Percentiles rank a stretch among this genome's conserved stretches.
phyloP scores from a whole-genome alignment of 345 rosid species.

The Lumnitzera littorea region DNA sequence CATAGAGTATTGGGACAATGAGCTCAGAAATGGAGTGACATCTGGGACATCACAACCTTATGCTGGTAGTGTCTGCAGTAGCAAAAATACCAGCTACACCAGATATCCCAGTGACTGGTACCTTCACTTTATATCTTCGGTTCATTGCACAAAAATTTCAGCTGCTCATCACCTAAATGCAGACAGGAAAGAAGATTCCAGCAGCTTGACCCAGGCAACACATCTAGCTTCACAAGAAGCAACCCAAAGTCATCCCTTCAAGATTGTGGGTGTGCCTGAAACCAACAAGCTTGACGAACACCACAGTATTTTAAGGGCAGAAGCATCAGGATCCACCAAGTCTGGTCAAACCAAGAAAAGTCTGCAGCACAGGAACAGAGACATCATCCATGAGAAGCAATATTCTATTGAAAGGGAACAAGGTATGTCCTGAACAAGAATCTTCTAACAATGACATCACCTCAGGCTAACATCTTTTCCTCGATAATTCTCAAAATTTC shows the following conservation, averaged over 20 bases:
- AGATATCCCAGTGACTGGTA: background rate
- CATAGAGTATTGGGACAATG: background rate
- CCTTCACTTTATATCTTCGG: slow-evolving; percentile 7
- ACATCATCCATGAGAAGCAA: slow-evolving; percentile 7
- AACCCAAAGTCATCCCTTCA: no score
- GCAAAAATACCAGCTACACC: background rate
- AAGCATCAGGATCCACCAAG: no score
- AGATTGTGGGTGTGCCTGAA: no score
- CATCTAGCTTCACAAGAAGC: slow-evolving; percentile 24
- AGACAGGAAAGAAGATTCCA: slow-evolving; percentile 1
- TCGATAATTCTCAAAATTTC: background rate
- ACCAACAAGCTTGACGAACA: no score
- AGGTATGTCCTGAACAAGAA: background rate
- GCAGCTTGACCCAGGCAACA: slow-evolving; percentile 8
- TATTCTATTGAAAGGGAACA: background rate
- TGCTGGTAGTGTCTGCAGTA: background rate
- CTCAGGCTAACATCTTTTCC: background rate
- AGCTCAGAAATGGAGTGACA: background rate
- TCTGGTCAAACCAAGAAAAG: slow-evolving; percentile 4
- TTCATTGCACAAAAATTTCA: background rate
- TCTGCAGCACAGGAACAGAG: slow-evolving; percentile 7
- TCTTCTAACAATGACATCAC: no score
- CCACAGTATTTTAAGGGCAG: background rate
- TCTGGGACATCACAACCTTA: background rate
- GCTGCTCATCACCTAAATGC: slow-evolving; percentile 2